phyloP scores from a whole-genome alignment of 2,329 filamentous ascomycete species.

The Aspergillus unguis region DNA sequence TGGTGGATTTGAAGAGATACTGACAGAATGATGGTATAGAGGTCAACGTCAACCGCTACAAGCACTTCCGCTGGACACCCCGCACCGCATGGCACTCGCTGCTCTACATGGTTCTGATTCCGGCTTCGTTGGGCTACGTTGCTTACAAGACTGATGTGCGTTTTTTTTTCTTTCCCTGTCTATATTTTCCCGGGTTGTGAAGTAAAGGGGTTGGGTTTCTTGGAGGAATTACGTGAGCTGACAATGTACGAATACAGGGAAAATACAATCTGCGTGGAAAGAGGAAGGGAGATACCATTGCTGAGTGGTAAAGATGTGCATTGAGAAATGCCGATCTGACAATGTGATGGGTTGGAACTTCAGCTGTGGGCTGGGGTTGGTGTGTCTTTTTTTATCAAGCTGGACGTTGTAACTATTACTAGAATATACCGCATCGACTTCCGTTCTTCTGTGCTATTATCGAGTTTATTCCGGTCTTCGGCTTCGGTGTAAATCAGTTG shows the following conservation, averaged over 20 bases:
- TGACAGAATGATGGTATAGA: conserved; percentile 49
- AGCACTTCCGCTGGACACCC: conserved; percentile 92
- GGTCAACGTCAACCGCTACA: conserved; percentile 79
- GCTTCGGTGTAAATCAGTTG: neutral
- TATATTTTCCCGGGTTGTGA: neutral
- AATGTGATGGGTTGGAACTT: conserved; percentile 11
- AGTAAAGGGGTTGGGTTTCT: neutral
- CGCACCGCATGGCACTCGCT: conserved; percentile 77
- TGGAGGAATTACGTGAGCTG: neutral
- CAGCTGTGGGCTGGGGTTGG: too few relatives aligned
- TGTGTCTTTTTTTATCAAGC: conserved; percentile 1
- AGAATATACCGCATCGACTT: conserved; percentile 33
- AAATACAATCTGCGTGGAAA: conserved; percentile 83
- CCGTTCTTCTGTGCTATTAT: neutral
- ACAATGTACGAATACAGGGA: conserved; percentile 57
- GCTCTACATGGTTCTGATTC: conserved; percentile 71
- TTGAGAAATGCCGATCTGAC: neutral
- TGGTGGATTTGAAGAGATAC: conserved; percentile 12
- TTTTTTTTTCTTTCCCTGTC: conserved; percentile 23
- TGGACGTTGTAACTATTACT: conserved; percentile 25
- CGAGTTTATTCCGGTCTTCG: neutral
- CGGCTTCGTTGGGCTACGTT: conserved; percentile 65
- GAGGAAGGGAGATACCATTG: conserved; percentile 78
- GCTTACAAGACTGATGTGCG: conserved; percentile 84
- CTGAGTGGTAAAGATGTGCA: conserved; percentile 60